Conservation (phyloP, 345 rosid genomes). For the Brassica nigra region DNA sequence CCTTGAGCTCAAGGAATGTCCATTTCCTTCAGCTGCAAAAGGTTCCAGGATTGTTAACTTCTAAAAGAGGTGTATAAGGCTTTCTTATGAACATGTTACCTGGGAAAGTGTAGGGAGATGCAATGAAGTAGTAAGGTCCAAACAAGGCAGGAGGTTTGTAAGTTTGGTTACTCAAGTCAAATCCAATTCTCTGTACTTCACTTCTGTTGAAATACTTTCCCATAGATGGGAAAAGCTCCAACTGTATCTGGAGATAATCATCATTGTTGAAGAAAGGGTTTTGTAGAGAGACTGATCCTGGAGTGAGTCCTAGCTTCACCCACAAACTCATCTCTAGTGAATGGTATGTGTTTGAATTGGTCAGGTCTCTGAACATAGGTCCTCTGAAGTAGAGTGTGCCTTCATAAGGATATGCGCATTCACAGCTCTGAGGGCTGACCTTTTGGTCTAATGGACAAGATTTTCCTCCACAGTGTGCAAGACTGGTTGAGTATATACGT, state of each 20-base stretch:
- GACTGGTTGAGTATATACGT: slow-evolving; percentile 73
- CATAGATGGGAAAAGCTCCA: slow-evolving; percentile 69
- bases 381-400: slow-evolving; percentile 86
- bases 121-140: slow-evolving; percentile 88
- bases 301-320: slow-evolving; percentile 68
- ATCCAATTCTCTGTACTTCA: slow-evolving; percentile 72
- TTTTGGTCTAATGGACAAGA: slow-evolving; percentile 65
- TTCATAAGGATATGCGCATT: slow-evolving; percentile 82
- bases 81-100: slow-evolving; percentile 45
- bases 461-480: slow-evolving; percentile 70
- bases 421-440: slow-evolving; percentile 92
- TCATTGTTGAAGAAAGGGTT: slow-evolving; percentile 81
- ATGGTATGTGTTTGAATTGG: slow-evolving; percentile 64
- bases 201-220: slow-evolving; percentile 65
- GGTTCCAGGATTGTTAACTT: slow-evolving; percentile 2
- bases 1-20: slow-evolving; percentile 49
- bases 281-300: slow-evolving; percentile 82
- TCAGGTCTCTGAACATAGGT: slow-evolving; percentile 68
- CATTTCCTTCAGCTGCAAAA: slow-evolving; percentile 50
- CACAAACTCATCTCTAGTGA: slow-evolving; percentile 80
- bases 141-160: slow-evolving; percentile 78
- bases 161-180: slow-evolving; percentile 81
- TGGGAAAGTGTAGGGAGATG: slow-evolving; percentile 83
- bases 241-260: slow-evolving; percentile 85
- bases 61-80: background rate